Conservation (phyloP, 805 yeast species). For the Yarrowia osloensis region DNA sequence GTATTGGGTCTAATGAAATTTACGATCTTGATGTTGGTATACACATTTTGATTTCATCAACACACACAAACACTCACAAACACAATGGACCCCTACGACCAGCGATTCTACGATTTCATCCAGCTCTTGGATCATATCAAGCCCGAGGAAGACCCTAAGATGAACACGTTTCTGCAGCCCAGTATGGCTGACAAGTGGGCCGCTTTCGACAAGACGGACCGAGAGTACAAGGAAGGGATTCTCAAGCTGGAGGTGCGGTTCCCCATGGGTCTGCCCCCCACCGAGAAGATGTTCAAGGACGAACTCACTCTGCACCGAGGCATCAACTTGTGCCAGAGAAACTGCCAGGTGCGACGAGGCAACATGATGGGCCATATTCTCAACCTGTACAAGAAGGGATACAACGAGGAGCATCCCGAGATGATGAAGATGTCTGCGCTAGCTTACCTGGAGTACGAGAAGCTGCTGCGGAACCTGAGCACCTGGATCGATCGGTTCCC, state of each 20-base stretch:
- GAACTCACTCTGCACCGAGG: not conserved
- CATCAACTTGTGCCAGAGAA: not conserved
- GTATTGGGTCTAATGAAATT: too few species aligned
- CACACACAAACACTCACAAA: not conserved
- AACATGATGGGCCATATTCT: not conserved
- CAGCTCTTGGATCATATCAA: not conserved
- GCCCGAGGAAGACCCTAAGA: not conserved
- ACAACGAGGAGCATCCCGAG: not conserved
- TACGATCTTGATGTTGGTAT: too few species aligned
- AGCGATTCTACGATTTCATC: not conserved
- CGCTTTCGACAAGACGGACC: not conserved
- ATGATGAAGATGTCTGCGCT: not conserved
- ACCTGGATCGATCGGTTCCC: not conserved
- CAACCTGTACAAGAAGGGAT: not conserved
- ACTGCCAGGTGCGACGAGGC: not conserved
- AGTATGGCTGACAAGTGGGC: not conserved
- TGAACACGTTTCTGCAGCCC: not conserved
- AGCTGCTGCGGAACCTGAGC: not conserved
- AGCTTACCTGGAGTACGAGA: not conserved
- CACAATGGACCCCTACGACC: not conserved
- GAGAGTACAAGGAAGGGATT: not conserved
- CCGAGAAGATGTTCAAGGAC: not conserved
- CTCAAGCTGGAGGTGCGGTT: not conserved
- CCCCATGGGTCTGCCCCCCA: not conserved
- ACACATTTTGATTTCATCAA: too few species aligned